Base-by-base conservation (phyloP, 2,329 filamentous ascomycete genomes). In the Talaromyces amestolkiae region DNA sequence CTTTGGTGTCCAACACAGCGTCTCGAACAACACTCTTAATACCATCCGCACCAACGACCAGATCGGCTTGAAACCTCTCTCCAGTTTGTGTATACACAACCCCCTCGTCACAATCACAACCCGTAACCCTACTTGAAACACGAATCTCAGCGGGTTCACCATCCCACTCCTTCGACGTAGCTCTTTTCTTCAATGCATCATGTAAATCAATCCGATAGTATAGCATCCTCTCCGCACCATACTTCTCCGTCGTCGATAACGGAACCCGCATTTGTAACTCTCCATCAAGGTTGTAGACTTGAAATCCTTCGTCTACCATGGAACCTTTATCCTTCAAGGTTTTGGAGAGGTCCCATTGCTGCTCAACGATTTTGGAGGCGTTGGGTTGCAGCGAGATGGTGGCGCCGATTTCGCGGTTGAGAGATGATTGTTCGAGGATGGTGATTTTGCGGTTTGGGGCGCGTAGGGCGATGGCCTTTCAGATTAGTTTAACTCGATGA, bases 311-410 rank as follows among this genome's bases (percentile, higher is more conserved):
- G 53, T 74, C 72, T 3, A 68, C 66, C 66, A 73, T 68, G 31
- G 41, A 13, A 4, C 62, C 37, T 17, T 66, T 53, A 19, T 67
- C 64, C 17, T 59, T 19, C 17, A 71, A 41, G 17, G 66, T 56
- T 3, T 59, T 49, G 15, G 61, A 39, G 31, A 72, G 47, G 2
- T 37, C 53, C 70, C 70, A 71, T 27, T 33, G 59, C 1, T 65
- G 66, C 37, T 69, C 65, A 54, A 85, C 78, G 63, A 85, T 83
- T 37, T 62, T 69, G 2, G 68, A 69, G 22, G 79, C 79, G 27
- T 77, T 77, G 64, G 81, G 83, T 58, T 81, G 72, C 0, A 73
- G 67, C 68, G 10, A 83, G 78, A 72, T 63, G 1, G 8, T 45
- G 15, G 61, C 61, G 49, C 61, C 61, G 39, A 63, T 75, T 17